Evolutionary conservation across 495 filamentous ascomycete genomes (phyloP), one percentile per base, ranked within the genome.

Genomic region (Physcia stellaris): DNA sequence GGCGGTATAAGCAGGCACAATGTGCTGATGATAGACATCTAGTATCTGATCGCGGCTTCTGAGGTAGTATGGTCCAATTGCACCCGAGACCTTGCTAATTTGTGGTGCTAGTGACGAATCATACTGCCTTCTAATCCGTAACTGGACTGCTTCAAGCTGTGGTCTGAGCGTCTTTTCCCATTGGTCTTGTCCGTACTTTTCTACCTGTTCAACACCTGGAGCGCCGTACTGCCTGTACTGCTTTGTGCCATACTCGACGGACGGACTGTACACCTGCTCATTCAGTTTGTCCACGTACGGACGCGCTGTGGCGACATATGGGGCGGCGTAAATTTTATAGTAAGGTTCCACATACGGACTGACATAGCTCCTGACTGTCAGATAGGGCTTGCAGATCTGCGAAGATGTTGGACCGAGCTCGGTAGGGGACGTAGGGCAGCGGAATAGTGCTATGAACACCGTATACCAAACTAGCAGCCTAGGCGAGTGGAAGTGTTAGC

Each of bases 381-480:
- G 71, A 52, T 88, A 92, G 3, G 83, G 81, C 51, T 78, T 79
- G 67, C 92, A 99, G 22, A 96, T 73, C 35, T 59, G 65, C 2
- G 88, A 84, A 9, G 86, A 86, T 17, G 66, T 56, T 19, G 80
- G 70, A 32, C 69, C 77, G 50, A 88, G 63, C 2, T 71, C 70
- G 15, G 75, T 67, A 35, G 75, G 58, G 11, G 68, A 68, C 16
- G 79, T 66, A 9, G 90, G 92, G 56, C 92, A 99, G 19, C 79
- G 75, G 49, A 99, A 74, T 34, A 86, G 59, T 15, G 86, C 64
- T 3, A 83, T 90, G 39, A 84, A 50, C 35, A 94, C 71, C 1
- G 73, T 66, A 52, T 92, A 94, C 90, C 90, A 99, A 6, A 82
- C 75, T 37, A 78, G 53, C 1, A 94, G 55, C 45, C 88, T 95